Base-by-base conservation (phyloP, 2,329 filamentous ascomycete genomes). In the Raffaelea ambrosiae region DNA sequence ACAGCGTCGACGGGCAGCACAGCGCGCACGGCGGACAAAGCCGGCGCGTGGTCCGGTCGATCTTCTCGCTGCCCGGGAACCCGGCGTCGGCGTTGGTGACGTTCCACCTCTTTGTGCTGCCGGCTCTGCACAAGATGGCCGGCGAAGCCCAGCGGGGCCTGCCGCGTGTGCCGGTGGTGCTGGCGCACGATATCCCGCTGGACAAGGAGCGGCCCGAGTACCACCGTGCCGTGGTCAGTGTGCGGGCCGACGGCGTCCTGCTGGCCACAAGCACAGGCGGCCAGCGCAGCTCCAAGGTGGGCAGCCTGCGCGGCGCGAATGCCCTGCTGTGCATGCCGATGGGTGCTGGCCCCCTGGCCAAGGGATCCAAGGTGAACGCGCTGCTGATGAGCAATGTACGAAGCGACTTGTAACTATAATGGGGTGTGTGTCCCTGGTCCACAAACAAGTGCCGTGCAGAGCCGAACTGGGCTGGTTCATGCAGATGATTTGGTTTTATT, bases 51-150 rank as follows among this genome's bases (percentile, higher is more conserved):
- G 69, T 68, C 2, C 89, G 86, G 60, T 74, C 84, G 49, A 79
- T 98, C 54, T 98, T 98, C 67, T 87, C 88, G 0, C 74, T 98
- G 0, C 93, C 93, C 0, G 93, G 93, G 0, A 98, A 98, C 62
- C 93, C 93, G 0, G 93, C 91, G 2, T 93, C 86, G 3, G 91
- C 93, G 0, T 74, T 96, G 2, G 93, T 97, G 10, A 95, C 91
- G 0, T 88, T 95, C 58, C 87, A 97, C 60, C 77, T 98, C 2
- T 97, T 98, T 64, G 89, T 97, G 9, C 72, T 98, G 11, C 93
- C 93, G 0, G 82, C 86, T 1, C 68, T 98, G 50, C 88, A 95
- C 59, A 81, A 85, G 55, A 73, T 86, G 56, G 76, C 81, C 11
- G 93, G 90, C 0, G 70, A 89, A 20, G 66, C 66, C 38, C 81